Conservation (phyloP, 2,329 filamentous ascomycete genomes). For the Aspergillus pseudoterreus region DNA sequence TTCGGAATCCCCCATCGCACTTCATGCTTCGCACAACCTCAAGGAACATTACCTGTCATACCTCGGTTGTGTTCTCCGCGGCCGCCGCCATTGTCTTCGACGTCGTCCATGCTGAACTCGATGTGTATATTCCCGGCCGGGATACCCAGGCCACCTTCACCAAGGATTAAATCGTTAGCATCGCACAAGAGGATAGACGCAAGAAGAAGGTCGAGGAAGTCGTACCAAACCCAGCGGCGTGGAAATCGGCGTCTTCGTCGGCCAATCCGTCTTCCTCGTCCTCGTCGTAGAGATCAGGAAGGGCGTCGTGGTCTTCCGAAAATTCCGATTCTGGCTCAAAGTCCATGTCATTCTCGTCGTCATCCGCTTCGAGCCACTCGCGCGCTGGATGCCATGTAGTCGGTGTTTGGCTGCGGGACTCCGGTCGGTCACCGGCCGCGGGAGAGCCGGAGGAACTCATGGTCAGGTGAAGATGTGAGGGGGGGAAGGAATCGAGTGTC, state of each 20-base stretch:
- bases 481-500: constrained; percentile 7
- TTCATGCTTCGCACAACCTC: no score
- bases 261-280: constrained; percentile 17
- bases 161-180: neutral
- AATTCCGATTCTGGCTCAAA: constrained; percentile 43
- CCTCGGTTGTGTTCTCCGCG: constrained; percentile 18
- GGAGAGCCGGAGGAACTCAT: constrained; percentile 29
- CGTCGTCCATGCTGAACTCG: constrained; percentile 26
- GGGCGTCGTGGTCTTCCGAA: constrained; percentile 32
- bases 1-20: no score
- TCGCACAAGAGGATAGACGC: neutral
- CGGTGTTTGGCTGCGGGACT: constrained; percentile 18
- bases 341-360: constrained; percentile 47
- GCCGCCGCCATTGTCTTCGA: constrained; percentile 10
- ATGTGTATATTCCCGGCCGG: constrained; percentile 25
- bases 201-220: neutral
- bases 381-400: constrained; percentile 34
- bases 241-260: neutral
- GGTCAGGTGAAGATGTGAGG: constrained; percentile 10
- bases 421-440: constrained; percentile 21
- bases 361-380: constrained; percentile 39
- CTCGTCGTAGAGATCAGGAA: constrained; percentile 33
- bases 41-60: constrained; percentile 11
- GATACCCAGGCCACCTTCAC: constrained; percentile 12
- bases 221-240: neutral